phyloP scores from a whole-genome alignment of 2,329 filamentous ascomycete genomes.

The Colletotrichum lentis region DNA sequence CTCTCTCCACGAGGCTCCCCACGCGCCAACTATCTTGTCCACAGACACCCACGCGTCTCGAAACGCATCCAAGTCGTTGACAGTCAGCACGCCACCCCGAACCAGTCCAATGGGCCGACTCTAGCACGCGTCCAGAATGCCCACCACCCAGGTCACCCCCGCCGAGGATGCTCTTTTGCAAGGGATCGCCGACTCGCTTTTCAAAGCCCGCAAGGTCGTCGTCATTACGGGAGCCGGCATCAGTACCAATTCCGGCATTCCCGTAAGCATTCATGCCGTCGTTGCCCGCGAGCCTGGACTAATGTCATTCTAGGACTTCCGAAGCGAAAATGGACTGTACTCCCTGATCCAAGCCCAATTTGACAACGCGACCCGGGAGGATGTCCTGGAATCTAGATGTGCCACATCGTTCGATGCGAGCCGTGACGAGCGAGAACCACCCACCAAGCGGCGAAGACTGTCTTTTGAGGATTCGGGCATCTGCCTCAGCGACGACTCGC shows the following conservation, averaged over 20 bases:
- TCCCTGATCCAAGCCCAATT: slow-evolving; percentile 75
- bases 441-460: slow-evolving; percentile 48
- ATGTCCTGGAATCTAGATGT: neutral
- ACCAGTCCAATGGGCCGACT: slow-evolving; percentile 33
- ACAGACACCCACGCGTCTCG: slow-evolving; percentile 13
- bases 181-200: slow-evolving; percentile 69
- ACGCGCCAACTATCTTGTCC: neutral
- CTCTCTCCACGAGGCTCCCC: neutral
- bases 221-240: slow-evolving; percentile 78
- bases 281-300: slow-evolving; percentile 32
- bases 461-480: slow-evolving; percentile 40
- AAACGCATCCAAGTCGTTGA: neutral
- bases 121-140: slow-evolving; percentile 55
- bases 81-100: neutral
- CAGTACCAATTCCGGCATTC: slow-evolving; percentile 79
- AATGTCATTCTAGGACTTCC: slow-evolving; percentile 65
- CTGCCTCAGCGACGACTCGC: slow-evolving; percentile 27
- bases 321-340: slow-evolving; percentile 76
- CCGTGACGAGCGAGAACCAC: slow-evolving; percentile 38
- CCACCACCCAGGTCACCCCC: slow-evolving; percentile 64
- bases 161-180: slow-evolving; percentile 65
- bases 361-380: slow-evolving; percentile 57
- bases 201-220: slow-evolving; percentile 73
- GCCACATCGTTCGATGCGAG: slow-evolving; percentile 29
- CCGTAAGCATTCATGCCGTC: slow-evolving; percentile 58